Base-by-base conservation (phyloP, 225 moss, liverwort and hornwort genomes). In the Neckera pumila region DNA sequence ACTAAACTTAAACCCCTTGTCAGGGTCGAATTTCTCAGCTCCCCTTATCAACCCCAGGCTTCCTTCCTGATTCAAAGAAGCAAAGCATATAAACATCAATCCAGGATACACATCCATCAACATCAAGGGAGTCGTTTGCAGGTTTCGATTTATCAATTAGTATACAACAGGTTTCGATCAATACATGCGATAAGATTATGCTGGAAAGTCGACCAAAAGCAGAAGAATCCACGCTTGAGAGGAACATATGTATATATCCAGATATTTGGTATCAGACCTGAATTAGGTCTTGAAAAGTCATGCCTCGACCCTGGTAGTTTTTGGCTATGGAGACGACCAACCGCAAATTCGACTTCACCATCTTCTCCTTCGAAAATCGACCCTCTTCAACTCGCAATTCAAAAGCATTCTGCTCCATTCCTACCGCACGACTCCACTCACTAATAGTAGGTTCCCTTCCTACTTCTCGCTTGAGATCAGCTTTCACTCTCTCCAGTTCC, bases 311-410 rank as follows among this genome's bases (percentile, higher is more conserved):
- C 82, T 96, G 97, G 83, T 98, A 98, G 34, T 94, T 93, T 62
- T 97, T 98, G 43, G 97, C 97, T 81, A 98, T 94, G 18, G 97
- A 97, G n/a, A 98, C 98, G 31, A 98, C 98, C 89, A 98, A 92
- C 81, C 98, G 96, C 78, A 98, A 91, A 86, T 98, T 98, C 49
- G 97, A 98, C 60, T 95, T 98, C 88, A 98, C 97, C 97, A 98
- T 97, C 93, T 92, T 98, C 85, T 98, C 96, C 88, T 98, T 98
- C 71, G 93, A 94, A 64, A 85, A 91, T n/a, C 92, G 95, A n/a
- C 98, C 98, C 10, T 95, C 87, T 86, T 95, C 95, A 13, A 98
- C 71, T 22, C 97, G 93, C 42, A 89, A 91, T 79, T 96, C 97
- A 49, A 98, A 88, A n/a, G 96, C 91, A 49, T 91, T 91, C 63